Percentiles rank a stretch among this genome's conserved stretches.
Evolutionary conservation across 306 rosid species (phyloP).

Genomic region (Macrotyloma uniflorum): DNA sequence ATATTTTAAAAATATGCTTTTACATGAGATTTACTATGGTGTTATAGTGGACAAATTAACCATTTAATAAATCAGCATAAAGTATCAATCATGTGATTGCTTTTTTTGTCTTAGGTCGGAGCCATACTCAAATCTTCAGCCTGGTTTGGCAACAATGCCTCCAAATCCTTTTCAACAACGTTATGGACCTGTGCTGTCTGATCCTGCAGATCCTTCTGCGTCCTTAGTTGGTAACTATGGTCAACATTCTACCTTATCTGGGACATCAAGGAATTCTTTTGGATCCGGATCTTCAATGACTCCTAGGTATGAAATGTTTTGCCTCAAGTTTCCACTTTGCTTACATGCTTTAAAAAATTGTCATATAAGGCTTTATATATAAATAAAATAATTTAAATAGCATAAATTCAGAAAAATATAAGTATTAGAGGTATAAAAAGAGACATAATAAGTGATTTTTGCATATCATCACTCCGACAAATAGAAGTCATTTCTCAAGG

Average conservation of each 20-base stretch:
- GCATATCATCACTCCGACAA: too few species aligned
- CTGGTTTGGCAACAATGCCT: not conserved
- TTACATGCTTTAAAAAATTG: too few species aligned
- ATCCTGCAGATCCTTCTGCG: not conserved
- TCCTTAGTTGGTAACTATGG: not conserved
- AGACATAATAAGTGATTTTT: too few species aligned
- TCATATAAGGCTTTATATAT: too few species aligned
- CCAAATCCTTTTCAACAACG: not conserved
- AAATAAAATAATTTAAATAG: too few species aligned
- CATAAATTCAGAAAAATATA: too few species aligned
- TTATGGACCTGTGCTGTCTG: not conserved
- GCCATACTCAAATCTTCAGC: not conserved
- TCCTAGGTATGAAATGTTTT: not conserved
- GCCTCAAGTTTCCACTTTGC: too few species aligned
- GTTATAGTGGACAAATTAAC: not conserved
- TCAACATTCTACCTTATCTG: not conserved
- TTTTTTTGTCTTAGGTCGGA: slow-evolving; percentile 12
- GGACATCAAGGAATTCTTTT: not conserved
- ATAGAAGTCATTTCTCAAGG: not conserved
- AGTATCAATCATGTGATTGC: not conserved
- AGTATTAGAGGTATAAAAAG: too few species aligned
- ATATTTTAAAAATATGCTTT: too few species aligned
- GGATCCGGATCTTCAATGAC: not conserved
- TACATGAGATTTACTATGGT: not conserved
- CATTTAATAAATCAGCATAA: not conserved